These are phyloP conservation scores for Mycena galericulata DNA, from an alignment of 768 basidiomycete species.

Conservation along the genomic window DNA sequence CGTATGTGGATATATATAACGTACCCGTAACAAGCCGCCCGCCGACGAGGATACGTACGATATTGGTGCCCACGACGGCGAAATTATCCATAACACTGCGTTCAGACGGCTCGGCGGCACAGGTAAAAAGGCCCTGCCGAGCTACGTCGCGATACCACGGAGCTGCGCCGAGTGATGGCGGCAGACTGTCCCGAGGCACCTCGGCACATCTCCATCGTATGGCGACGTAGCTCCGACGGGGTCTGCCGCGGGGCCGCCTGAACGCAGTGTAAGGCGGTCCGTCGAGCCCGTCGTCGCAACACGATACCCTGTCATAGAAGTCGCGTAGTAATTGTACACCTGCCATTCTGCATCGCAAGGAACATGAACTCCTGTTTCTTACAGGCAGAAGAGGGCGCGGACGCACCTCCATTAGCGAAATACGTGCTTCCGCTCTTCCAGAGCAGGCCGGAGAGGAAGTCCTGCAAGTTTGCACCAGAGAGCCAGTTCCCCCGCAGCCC, in stretches of 20 bases:
- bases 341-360: conserved; percentile 30
- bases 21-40: conserved; percentile 36
- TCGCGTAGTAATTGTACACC: conserved; percentile 39
- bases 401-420: conserved; percentile 35
- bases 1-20: too few species aligned
- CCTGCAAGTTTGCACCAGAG: conserved; percentile 33
- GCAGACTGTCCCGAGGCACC: too few species aligned
- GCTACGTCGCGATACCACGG: too few species aligned
- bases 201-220: too few species aligned
- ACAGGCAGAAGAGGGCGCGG: not conserved
- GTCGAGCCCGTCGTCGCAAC: conserved; percentile 37
- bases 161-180: too few species aligned
- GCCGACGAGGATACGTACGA: conserved; percentile 39
- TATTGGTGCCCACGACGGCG: conserved; percentile 36
- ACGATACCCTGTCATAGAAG: conserved; percentile 37
- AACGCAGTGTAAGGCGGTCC: conserved; percentile 33
- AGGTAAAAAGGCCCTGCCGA: too few species aligned
- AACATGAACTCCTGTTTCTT: too few species aligned
- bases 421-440: conserved; percentile 39
- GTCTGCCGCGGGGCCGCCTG: too few species aligned
- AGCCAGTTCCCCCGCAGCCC: conserved; percentile 39
- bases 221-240: too few species aligned
- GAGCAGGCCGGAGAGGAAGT: conserved; percentile 33
- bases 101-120: too few species aligned
- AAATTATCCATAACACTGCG: conserved; percentile 41